Evolutionary conservation across 257 asterid genomes (phyloP).

Genomic region (Fraxinus excelsior): DNA sequence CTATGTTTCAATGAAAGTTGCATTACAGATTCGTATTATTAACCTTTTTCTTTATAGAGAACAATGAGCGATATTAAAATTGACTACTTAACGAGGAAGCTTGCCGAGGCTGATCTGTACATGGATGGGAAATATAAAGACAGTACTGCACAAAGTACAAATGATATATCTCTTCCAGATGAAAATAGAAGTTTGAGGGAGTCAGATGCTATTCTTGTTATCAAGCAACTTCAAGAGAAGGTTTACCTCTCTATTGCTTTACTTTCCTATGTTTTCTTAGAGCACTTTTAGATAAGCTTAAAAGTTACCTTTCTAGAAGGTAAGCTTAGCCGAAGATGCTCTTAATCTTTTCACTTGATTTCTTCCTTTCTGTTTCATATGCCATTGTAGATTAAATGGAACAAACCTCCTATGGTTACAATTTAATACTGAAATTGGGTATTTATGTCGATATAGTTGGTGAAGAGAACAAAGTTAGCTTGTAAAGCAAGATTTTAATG

Average conservation of each 20-base stretch:
- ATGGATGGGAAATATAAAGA: conserved; percentile 40
- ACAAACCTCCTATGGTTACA: background rate
- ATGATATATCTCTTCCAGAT: conserved; percentile 32
- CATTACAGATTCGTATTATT: conserved; percentile 17
- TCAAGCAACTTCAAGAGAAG: conserved; percentile 90
- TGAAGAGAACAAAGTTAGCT: background rate
- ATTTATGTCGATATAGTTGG: background rate
- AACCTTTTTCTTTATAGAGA: conserved; percentile 47
- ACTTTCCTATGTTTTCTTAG: conserved; percentile 7
- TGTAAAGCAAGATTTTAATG: conserved; percentile 16
- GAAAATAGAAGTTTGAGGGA: conserved; percentile 45
- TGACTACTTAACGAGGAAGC: conserved; percentile 65
- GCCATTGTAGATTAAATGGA: conserved; percentile 6
- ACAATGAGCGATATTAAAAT: conserved; percentile 57
- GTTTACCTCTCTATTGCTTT: conserved; percentile 40
- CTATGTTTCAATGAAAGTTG: conserved; percentile 15
- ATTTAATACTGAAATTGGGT: background rate
- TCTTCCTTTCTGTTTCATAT: conserved; percentile 9
- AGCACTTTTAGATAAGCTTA: background rate
- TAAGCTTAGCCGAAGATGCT: background rate
- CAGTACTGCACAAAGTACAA: conserved; percentile 29
- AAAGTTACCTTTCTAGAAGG: background rate
- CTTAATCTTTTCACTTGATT: conserved; percentile 6
- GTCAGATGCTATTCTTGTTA: conserved; percentile 66
- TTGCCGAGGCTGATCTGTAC: conserved; percentile 52